Base-by-base conservation (phyloP, 2,329 filamentous ascomycete genomes). In the Colletotrichum godetiae region DNA sequence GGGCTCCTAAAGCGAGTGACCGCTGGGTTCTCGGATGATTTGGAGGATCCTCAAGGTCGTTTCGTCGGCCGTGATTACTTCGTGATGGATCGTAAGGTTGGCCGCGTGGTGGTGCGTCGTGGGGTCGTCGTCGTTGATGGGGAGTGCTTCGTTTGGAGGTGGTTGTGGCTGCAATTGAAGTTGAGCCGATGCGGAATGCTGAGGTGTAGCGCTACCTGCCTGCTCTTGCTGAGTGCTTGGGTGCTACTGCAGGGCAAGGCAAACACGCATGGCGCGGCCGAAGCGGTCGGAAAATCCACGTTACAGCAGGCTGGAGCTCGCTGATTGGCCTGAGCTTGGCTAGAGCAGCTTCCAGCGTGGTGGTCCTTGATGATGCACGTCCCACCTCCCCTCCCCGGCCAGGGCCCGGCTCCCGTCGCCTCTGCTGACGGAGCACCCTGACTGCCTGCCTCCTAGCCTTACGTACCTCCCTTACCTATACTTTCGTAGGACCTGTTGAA, bases 231-330 rank as follows among this genome's bases (percentile, higher is more conserved):
- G 67, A 68, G 57, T 72, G 65, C 72, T 75, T 75, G 69, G 42
- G 22, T 63, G 61, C 61, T 63, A 24, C 61, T 65, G 52, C 60
- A 70, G 67, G 69, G 76, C 80, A 82, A 84, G 83, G 83, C 83
- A 84, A 84, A 84, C 83, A 83, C 79, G 78, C 81, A 81, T 84
- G 82, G 82, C 82, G 82, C 78, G 81, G 80, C 80, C 80, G 73
- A 75, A 68, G 73, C 55, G 69, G 71, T 70, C 63, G 69, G 74
- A 68, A 64, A 72, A 72, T 74, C 72, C 72, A 74, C 62, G 62
- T 70, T 70, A 74, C 66, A 68, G 65, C 37, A 42, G 35, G 22
- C 35, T 68, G 53, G 49, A 74, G 72, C 65, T 72, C 33, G 33
- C 60, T 76, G 69, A 76, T 77, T 77, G 76, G 76, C 22, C 70